Base-by-base conservation (phyloP, 2,329 filamentous ascomycete genomes). In the Xylariaceae sp. region DNA sequence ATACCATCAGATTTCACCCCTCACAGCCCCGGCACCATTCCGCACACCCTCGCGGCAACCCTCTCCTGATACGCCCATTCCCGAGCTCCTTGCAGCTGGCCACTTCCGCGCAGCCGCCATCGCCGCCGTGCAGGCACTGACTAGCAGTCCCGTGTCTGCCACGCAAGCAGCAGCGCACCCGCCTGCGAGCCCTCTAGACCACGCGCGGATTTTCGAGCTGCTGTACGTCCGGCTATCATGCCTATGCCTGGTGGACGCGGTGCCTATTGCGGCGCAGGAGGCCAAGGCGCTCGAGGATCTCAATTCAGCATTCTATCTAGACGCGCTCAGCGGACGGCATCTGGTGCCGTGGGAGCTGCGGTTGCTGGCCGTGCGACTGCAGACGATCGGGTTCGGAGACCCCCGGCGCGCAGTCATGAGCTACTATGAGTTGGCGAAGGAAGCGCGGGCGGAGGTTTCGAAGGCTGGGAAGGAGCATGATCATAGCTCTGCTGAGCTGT, bases 291-390 rank as follows among this genome's bases (percentile, higher is more conserved):
- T 84, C 2, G 78, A 82, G 54, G 80, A 84, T 54, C 64, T 83
- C 1, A 79, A 77, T 55, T 73, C 73, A 17, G 65, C 64, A 41
- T 75, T 69, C 47, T 87, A 81, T 60, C 64, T 72, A 6, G 77
- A 78, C 52, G 71, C 73, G n/a, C 55, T 62, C 18, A 73, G 66
- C 0, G 76, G 69, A 16, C 64, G 67, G 40, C 84, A 85, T 59
- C 73, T 95, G 1, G 85, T 91, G 0, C 91, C 91, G 0, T 98
- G 93, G 90, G 78, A 85, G 32, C 73, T 98, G 39, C 80, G 93
- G 6, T 76, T 96, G 3, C 73, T 97, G 13, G 83, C 85, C 6
- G 85, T 96, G 8, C 78, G 90, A 2, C 73, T 97, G 16, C 88
- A 95, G 52, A 88, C 87, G 0, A 77, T 95, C 34, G 89, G 88